phyloP scores from a whole-genome alignment of 164 flowering plant species.

The Vitis labrusca region DNA sequence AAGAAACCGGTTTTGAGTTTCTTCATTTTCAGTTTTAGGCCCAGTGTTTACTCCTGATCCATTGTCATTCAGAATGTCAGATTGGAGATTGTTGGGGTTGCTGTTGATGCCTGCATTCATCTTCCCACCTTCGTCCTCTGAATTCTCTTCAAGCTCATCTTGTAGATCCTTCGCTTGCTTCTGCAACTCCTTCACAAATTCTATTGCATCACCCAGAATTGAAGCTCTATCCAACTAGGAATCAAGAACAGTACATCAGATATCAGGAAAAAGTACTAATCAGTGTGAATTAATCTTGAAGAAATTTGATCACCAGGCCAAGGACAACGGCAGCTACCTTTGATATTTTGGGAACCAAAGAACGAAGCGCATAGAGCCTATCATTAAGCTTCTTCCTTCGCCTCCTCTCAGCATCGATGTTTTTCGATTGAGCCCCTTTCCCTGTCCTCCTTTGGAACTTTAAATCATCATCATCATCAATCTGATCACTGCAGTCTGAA shows the following conservation, averaged over 20 bases:
- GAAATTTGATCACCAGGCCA: not conserved
- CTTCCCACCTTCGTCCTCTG: conserved; percentile 47
- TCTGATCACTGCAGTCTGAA: conserved; percentile 76
- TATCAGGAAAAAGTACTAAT: no score
- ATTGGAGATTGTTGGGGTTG: conserved; percentile 18
- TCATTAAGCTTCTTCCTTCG: conserved; percentile 95
- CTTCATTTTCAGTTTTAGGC: conserved; percentile 24
- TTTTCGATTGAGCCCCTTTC: conserved; percentile 61
- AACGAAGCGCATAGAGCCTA: conserved; percentile 66
- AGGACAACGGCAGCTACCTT: conserved; percentile 52
- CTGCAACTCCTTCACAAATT: conserved; percentile 73
- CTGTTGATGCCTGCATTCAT: conserved; percentile 10
- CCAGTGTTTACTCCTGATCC: conserved; percentile 18
- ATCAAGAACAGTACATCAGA: not conserved
- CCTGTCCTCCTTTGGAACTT: conserved; percentile 50
- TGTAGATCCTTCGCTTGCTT: conserved; percentile 75
- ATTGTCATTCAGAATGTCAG: conserved; percentile 25
- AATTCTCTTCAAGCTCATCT: conserved; percentile 72
- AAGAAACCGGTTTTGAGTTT: conserved; percentile 26
- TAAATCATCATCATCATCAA: conserved; percentile 72
- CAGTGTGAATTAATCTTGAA: no score
- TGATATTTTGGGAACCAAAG: conserved; percentile 85
- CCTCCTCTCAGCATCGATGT: conserved; percentile 87
- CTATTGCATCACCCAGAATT: conserved; percentile 85
- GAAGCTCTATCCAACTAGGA: conserved; percentile 83